Evolutionary conservation across 2,329 filamentous ascomycete genomes (phyloP).

Genomic region (Cytospora chrysosperma): DNA sequence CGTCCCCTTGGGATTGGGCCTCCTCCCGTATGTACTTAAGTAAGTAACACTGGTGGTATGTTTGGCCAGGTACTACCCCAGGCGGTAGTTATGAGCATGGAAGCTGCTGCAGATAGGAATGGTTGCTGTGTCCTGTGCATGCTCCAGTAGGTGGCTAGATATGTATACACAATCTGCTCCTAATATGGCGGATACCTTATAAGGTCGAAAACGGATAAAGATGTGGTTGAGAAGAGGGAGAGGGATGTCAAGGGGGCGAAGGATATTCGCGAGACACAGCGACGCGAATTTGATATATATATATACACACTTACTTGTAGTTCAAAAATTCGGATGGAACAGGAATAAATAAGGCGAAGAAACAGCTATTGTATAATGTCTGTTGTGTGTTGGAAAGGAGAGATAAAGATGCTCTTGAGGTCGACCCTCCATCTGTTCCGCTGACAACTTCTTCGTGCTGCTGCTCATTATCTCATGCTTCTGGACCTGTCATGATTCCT

Average conservation of each 20-base stretch:
- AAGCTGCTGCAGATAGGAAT: neutral
- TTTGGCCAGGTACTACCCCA: neutral
- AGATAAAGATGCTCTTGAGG: no score
- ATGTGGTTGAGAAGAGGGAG: neutral
- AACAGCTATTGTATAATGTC: no score
- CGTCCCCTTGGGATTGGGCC: neutral
- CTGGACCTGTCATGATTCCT: neutral
- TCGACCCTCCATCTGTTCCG: no score
- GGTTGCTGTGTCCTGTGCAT: neutral
- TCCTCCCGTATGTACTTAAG: no score
- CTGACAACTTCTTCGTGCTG: no score
- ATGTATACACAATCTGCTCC: neutral
- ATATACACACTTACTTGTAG: no score
- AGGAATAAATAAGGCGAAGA: no score
- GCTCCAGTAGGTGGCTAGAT: neutral
- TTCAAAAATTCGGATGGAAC: no score
- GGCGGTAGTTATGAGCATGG: neutral
- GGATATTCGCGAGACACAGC: no score
- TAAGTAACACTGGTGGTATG: neutral
- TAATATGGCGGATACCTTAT: neutral
- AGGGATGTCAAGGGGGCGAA: no score
- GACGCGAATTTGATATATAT: no score
- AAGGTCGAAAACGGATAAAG: neutral
- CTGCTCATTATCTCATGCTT: neutral
- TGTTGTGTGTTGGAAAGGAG: no score